These are phyloP conservation scores for Beauveria pseudobassiana DNA, from an alignment of 2,329 filamentous ascomycete species.

Conservation along the genomic window DNA sequence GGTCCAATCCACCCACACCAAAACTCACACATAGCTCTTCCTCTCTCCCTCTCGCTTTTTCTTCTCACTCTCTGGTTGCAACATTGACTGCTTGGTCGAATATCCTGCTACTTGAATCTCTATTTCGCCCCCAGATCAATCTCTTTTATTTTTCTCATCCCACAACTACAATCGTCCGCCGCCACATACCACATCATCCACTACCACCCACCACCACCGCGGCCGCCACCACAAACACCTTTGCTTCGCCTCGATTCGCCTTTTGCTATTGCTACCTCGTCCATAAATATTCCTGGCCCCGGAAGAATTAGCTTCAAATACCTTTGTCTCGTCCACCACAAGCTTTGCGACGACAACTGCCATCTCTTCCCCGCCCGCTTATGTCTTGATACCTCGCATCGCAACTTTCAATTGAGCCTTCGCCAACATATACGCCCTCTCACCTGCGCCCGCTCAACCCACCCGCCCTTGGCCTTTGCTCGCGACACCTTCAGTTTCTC, in stretches of 20 bases:
- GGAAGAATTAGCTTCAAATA: background rate
- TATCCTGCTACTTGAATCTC: background rate
- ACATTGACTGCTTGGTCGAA: background rate
- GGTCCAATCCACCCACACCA: slow-evolving; percentile 10
- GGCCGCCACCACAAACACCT: background rate
- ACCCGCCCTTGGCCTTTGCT: background rate
- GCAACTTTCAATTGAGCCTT: background rate
- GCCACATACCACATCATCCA: background rate
- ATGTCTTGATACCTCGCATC: background rate
- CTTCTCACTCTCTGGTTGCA: background rate
- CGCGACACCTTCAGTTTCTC: background rate
- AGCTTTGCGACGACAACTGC: background rate
- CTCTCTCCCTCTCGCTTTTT: background rate
- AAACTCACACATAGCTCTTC: slow-evolving; percentile 8
- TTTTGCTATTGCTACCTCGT: background rate
- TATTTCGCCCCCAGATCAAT: background rate
- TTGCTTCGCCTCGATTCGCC: slow-evolving; percentile 6
- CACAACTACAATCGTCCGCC: background rate
- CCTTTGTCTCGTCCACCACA: background rate
- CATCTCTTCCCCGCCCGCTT: background rate
- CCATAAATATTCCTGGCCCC: background rate
- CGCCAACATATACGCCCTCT: background rate
- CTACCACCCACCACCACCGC: background rate
- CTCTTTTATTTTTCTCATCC: background rate
- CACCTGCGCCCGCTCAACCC: background rate